Evolutionary conservation across 345 rosid genomes (phyloP), one percentile per base, ranked within the genome.

Genomic region (Angophora floribunda): DNA sequence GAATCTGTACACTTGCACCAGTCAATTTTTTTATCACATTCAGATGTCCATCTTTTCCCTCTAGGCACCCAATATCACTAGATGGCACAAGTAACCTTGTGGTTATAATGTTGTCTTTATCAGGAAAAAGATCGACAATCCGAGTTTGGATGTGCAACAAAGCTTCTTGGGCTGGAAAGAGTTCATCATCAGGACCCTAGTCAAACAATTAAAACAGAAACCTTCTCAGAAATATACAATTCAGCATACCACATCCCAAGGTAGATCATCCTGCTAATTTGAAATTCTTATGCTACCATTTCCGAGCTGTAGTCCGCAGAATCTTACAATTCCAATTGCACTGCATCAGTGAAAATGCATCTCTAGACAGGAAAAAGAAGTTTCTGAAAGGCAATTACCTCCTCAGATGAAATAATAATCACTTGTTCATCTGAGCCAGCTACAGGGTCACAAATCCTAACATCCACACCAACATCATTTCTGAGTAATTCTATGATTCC

Each of bases 161-260:
- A 85, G 99, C 99, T 93, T 97, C 99, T 93, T 98, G 99, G 67
- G 99, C 99, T 85, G 99, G 99, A 92, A 97, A 98, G 86, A 98
- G 88, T 91, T 93, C 98, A 87, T 98, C 99, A 88, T 98, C 99
- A 87, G 98, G 98, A 88, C 97, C 97, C 99, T 98, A 91, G 86
- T 80, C 80, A 90, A 65, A 89, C 45, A 59, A 32, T 88, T 87
- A 80, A 86, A 89, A 87, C 87, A 86, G 63, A 85, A 9, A 88
- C 30, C 85, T 85, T 87, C 92, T 87, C 89, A 28, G 85, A 87
- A 80, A 67, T 70, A 70, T 53, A n/a, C 85, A 79, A 88, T 21
- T 44, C 41, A 52, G 49, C 16, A 49, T 59, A 44, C 17, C 52
- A 91, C 26, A 75, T 47, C 86, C 61, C 21, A 49, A 86, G 61